A percentile compares a stretch with the other conserved stretches of the same genome.
Evolutionary conservation across 305 asterid species (phyloP).

Genomic region (Fraxinus dipetala): DNA sequence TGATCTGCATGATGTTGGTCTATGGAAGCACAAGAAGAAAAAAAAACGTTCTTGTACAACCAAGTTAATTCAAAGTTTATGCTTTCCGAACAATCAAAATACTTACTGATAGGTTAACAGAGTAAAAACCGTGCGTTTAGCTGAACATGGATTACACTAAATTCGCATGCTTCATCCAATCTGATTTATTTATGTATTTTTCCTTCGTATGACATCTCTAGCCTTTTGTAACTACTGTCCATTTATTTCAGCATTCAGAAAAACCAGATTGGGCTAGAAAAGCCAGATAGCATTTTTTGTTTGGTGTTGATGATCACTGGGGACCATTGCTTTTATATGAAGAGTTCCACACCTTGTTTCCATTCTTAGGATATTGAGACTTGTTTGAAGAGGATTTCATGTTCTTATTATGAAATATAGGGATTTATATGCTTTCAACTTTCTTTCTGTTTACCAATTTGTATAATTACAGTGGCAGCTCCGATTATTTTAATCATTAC

Average conservation of each 20-base stretch:
- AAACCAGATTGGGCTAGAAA: slow-evolving; percentile 55
- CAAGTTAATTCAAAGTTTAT: not conserved
- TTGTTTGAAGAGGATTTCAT: not conserved
- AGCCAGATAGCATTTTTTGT: slow-evolving; percentile 59
- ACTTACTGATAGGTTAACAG: not conserved
- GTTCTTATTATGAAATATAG: not conserved
- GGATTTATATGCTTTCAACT: not conserved
- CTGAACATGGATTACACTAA: not conserved
- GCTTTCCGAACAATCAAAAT: not conserved
- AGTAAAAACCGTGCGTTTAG: not conserved
- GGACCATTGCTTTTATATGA: slow-evolving; percentile 73
- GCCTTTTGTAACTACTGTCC: slow-evolving; percentile 4
- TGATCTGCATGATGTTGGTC: not conserved
- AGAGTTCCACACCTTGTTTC: slow-evolving; percentile 34
- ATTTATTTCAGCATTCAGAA: slow-evolving; percentile 49
- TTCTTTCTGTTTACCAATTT: not conserved
- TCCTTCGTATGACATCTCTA: not conserved
- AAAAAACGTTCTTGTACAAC: not conserved
- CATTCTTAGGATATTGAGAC: not conserved
- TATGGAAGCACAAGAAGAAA: not conserved
- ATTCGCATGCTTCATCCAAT: not conserved
- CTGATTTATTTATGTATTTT: not conserved
- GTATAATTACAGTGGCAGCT: not conserved
- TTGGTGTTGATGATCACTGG: slow-evolving; percentile 88
- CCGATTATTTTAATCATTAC: not conserved